Evolutionary conservation across 257 asterid genomes (phyloP).

Genomic region (Dorcoceras hygrometricum): DNA sequence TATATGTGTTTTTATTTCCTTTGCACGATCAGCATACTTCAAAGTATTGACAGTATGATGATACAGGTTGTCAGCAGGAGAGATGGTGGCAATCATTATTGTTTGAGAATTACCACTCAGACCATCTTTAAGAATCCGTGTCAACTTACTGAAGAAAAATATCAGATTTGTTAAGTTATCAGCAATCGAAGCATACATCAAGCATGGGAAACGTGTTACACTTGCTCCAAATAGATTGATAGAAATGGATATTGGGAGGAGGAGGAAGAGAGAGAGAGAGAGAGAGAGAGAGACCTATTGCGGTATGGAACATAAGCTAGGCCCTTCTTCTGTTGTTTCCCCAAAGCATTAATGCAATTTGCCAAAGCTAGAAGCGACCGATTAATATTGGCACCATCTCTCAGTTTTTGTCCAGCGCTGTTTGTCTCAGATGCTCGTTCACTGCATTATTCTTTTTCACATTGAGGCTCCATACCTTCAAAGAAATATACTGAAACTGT

Average conservation of each 20-base stretch:
- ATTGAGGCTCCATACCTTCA: slow-evolving; percentile 14
- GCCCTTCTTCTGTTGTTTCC: slow-evolving; percentile 94
- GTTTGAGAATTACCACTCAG: slow-evolving; percentile 97
- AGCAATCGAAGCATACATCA: slow-evolving; percentile 23
- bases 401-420: slow-evolving; percentile 84
- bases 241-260: too few relatives aligned
- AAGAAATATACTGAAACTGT: slow-evolving; percentile 18
- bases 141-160: slow-evolving; percentile 70
- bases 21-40: slow-evolving; percentile 94
- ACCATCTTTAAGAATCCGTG: slow-evolving; percentile 96
- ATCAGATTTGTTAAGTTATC: slow-evolving; percentile 28
- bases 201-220: slow-evolving; percentile 34
- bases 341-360: slow-evolving; percentile 94
- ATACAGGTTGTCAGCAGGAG: slow-evolving; percentile 88
- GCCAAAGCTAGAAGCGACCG: slow-evolving; percentile 96
- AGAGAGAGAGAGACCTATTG: slow-evolving; percentile 52
- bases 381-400: slow-evolving; percentile 96
- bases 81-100: slow-evolving; percentile 85
- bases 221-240: background rate
- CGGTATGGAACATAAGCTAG: slow-evolving; percentile 97
- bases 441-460: slow-evolving; percentile 46
- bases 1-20: slow-evolving; percentile 91
- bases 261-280: background rate
- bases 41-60: slow-evolving; percentile 90
- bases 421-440: slow-evolving; percentile 97